Evolutionary conservation across 1,284 basidiomycete genomes (phyloP), one percentile per base, ranked within the genome.

Genomic region (Grifola frondosa): DNA sequence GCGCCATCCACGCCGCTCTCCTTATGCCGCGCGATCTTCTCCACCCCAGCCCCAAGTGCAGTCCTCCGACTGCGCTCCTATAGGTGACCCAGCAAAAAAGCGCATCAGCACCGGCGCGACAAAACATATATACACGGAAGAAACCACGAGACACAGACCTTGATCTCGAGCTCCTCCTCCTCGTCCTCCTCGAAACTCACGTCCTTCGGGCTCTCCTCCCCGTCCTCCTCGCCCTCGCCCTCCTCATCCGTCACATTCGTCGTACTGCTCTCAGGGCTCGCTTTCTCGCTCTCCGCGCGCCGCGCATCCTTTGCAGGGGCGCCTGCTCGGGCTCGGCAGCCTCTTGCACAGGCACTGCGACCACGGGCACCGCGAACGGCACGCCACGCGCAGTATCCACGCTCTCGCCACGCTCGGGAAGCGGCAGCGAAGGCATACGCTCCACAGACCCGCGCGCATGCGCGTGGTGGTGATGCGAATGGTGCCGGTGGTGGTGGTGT

Each of bases 1-100:
- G n/a, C n/a, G n/a, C n/a, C n/a, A n/a, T n/a, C n/a, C n/a, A n/a
- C n/a, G n/a, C n/a, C n/a, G n/a, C n/a, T n/a, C 46, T 55, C 54
- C 43, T 52, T 45, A 41, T 86, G 84, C 52, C 81, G 68, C 57
- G 77, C 81, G 52, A 87, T 71, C 66, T 85, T 84, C 69, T 88
- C 85, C 29, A 88, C 77, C 22, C 84, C 81, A 10, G 84, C 84
- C 19, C 80, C 73, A 6, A 77, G 55, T 6, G 70, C 64, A 21
- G 73, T 75, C 48, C 66, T 70, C 39, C 70, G 50, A 26, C 44
- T 35, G 29, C 36, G 41, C 38, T 50, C 45, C 51, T 55, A 37
- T 23, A 36, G 13, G 28, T 21, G 16, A 30, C 40, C 46, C 29
- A 17, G 29, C 28, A 20, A 26, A 25, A 29, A 6, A 25, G 40